Percentiles rank a stretch among this genome's conserved stretches.
Evolutionary conservation across 2,329 filamentous ascomycete species (phyloP).

Genomic region (Sarocladium oryzae): DNA sequence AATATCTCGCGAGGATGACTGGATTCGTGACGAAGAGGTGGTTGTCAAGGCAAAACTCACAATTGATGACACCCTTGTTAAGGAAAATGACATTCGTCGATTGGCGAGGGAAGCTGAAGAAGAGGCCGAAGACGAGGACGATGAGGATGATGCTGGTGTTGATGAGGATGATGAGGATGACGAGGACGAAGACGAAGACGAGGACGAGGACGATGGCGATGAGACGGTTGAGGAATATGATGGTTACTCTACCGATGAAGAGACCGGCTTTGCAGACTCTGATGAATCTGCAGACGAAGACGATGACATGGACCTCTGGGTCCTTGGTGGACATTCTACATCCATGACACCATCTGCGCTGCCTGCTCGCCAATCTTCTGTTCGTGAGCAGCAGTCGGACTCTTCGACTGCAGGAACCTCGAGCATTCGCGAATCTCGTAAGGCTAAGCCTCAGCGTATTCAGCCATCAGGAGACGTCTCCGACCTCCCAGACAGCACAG

Average conservation of each 20-base stretch:
- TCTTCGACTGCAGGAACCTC: slow-evolving; percentile 49
- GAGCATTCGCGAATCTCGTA: slow-evolving; percentile 21
- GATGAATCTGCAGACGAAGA: slow-evolving; percentile 56
- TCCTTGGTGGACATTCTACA: slow-evolving; percentile 26
- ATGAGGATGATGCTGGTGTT: slow-evolving; percentile 36
- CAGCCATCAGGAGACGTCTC: slow-evolving; percentile 49
- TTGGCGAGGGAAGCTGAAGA: slow-evolving; percentile 87
- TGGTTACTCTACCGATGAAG: slow-evolving; percentile 70
- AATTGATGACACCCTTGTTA: slow-evolving; percentile 80
- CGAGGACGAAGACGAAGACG: slow-evolving; percentile 41
- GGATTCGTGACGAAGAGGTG: slow-evolving; percentile 67
- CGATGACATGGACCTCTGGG: slow-evolving; percentile 61
- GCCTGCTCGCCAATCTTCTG: slow-evolving; percentile 25
- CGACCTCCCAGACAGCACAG: slow-evolving; percentile 91
- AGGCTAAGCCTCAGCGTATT: slow-evolving; percentile 22
- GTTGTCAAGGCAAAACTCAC: slow-evolving; percentile 67
- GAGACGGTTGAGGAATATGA: slow-evolving; percentile 52
- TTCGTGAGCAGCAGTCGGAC: slow-evolving; percentile 48
- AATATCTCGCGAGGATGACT: slow-evolving; percentile 76
- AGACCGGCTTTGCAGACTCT: slow-evolving; percentile 61
- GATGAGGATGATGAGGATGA: slow-evolving; percentile 43
- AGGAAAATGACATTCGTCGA: slow-evolving; percentile 82
- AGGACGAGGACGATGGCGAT: slow-evolving; percentile 44
- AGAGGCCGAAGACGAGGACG: slow-evolving; percentile 63
- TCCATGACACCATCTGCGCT: background rate